A percentile compares a stretch with the other conserved stretches of the same genome.
Conservation (phyloP, 2,329 filamentous ascomycete species). For the Nigrograna mackinnonii region DNA sequence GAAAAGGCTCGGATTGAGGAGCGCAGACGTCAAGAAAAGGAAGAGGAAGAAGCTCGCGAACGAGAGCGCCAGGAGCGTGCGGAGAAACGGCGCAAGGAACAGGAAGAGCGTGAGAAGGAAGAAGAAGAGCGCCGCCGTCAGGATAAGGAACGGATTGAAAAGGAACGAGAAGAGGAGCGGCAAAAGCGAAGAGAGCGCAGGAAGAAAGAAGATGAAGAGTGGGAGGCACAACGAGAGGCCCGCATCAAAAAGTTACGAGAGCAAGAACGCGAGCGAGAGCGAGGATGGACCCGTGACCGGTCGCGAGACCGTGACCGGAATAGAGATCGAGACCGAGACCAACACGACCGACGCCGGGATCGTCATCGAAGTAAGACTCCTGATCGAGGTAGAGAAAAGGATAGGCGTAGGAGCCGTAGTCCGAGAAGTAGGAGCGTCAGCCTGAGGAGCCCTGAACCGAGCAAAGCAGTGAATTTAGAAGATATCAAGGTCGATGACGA, state of each 20-base stretch:
- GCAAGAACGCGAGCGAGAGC: slow-evolving; percentile 48
- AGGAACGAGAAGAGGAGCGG: slow-evolving; percentile 58
- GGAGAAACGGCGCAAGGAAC: slow-evolving; percentile 42
- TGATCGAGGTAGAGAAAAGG: slow-evolving; percentile 8
- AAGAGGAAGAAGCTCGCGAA: slow-evolving; percentile 48
- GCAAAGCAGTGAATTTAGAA: slow-evolving; percentile 26
- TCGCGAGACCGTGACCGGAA: slow-evolving; percentile 40
- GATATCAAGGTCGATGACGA: slow-evolving; percentile 44
- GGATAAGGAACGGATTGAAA: slow-evolving; percentile 32
- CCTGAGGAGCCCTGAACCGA: slow-evolving; percentile 22
- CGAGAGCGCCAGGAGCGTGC: slow-evolving; percentile 51
- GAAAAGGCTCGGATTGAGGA: slow-evolving; percentile 60
- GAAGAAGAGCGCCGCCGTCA: slow-evolving; percentile 8
- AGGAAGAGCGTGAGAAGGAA: slow-evolving; percentile 20
- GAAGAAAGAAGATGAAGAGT: slow-evolving; percentile 46
- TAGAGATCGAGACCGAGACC: slow-evolving; percentile 23
- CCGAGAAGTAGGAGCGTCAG: no score
- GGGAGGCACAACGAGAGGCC: slow-evolving; percentile 49
- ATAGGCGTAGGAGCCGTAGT: slow-evolving; percentile 14
- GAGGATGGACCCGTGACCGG: slow-evolving; percentile 47
- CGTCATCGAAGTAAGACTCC: slow-evolving; percentile 20
- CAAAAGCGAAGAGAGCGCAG: slow-evolving; percentile 50
- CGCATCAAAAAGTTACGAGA: slow-evolving; percentile 40
- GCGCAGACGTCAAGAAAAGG: slow-evolving; percentile 53
- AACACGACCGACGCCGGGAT: slow-evolving; percentile 25